Evolutionary conservation across 169 alveolate genomes (phyloP).

Genomic region (Plasmodium cynomolgi): DNA sequence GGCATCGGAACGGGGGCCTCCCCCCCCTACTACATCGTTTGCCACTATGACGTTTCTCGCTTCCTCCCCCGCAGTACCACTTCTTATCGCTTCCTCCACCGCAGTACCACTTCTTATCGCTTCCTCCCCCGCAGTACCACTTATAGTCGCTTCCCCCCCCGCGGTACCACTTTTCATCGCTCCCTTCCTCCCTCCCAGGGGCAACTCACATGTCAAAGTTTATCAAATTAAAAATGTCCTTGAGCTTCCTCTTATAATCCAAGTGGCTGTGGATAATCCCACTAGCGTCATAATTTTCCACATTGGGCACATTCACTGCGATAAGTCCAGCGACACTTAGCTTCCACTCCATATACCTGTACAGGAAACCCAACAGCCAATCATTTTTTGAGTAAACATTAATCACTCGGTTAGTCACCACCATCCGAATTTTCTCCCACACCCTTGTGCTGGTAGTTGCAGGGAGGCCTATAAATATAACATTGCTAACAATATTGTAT

Average conservation of each 20-base stretch:
- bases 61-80: too few species aligned
- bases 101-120: too few species aligned
- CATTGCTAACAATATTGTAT: constrained; percentile 87
- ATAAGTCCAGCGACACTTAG: constrained; percentile 87
- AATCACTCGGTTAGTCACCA: constrained; percentile 91
- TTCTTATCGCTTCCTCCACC: neutral
- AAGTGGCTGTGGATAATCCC: constrained; percentile 84
- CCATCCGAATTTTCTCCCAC: constrained; percentile 90
- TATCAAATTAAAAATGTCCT: constrained; percentile 76
- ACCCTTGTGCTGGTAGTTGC: constrained; percentile 86
- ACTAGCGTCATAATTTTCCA: constrained; percentile 89
- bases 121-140: neutral
- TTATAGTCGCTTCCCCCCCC: neutral
- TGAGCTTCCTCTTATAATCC: constrained; percentile 79
- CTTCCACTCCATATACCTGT: constrained; percentile 92
- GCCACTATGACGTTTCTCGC: neutral
- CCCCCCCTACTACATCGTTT: neutral
- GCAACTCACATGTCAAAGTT: constrained; percentile 63
- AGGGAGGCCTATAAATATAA: constrained; percentile 91
- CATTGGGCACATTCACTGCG: constrained; percentile 81
- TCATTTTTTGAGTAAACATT: constrained; percentile 91
- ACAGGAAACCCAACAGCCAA: constrained; percentile 93
- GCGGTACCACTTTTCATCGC: neutral
- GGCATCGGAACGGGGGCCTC: neutral
- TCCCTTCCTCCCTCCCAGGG: neutral